phyloP scores from a whole-genome alignment of 805 yeast species.

The Candida verbasci region DNA sequence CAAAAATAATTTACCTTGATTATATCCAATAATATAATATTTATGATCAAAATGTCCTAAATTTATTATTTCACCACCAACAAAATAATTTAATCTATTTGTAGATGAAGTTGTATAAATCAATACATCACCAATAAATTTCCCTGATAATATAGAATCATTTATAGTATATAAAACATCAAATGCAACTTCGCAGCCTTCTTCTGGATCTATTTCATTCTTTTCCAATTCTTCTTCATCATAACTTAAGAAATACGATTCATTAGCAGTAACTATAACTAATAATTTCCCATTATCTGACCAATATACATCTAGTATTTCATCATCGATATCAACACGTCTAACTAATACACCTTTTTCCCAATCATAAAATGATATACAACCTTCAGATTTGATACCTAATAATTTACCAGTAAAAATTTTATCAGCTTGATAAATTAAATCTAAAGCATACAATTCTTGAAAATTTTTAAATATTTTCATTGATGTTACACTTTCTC shows the following conservation, averaged over 20 bases:
- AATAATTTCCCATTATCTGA: conserved; percentile 89
- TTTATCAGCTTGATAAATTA: conserved; percentile 70
- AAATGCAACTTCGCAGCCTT: conserved; percentile 84
- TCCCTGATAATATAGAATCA: conserved; percentile 82
- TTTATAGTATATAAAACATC: conserved; percentile 75
- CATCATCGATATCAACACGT: conserved; percentile 75
- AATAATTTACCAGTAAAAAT: conserved; percentile 86
- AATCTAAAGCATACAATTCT: conserved; percentile 62
- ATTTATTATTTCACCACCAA: conserved; percentile 90
- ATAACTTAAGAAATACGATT: conserved; percentile 73
- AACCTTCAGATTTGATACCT: conserved; percentile 80
- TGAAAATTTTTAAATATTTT: conserved; percentile 80
- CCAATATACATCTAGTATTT: conserved; percentile 83
- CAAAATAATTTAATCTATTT: conserved; percentile 87
- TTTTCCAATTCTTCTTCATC: conserved; percentile 60
- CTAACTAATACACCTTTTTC: conserved; percentile 79
- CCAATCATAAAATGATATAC: conserved; percentile 92
- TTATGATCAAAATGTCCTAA: conserved; percentile 89
- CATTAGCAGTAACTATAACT: conserved; percentile 53
- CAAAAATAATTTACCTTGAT: conserved; percentile 83
- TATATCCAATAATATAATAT: conserved; percentile 82
- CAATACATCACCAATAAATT: conserved; percentile 97
- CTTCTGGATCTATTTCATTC: conserved; percentile 65
- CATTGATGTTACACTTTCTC: conserved; percentile 63
- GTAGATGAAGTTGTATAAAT: conserved; percentile 77